These are phyloP conservation scores for Naganishia kalamii DNA, from an alignment of 768 basidiomycete genomes.

Conservation along the genomic window DNA sequence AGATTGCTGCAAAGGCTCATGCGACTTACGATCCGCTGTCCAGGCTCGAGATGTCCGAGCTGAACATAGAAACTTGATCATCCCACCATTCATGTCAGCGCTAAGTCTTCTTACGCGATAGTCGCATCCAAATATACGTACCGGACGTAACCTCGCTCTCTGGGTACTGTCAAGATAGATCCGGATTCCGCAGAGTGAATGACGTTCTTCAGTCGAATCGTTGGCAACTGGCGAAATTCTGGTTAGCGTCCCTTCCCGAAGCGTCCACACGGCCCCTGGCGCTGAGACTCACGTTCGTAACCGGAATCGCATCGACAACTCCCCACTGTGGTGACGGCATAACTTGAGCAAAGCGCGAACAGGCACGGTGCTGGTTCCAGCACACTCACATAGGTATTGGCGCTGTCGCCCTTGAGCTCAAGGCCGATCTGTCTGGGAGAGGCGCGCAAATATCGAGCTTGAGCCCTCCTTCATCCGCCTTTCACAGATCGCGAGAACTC, in stretches of 20 bases:
- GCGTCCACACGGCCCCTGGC: not conserved
- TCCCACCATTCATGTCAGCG: too few species aligned
- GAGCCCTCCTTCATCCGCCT: too few species aligned
- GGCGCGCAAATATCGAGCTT: not conserved
- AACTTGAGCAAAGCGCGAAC: not conserved
- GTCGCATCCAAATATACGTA: too few species aligned
- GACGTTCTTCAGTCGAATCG: slow-evolving; percentile 21
- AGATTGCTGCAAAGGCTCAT: not conserved
- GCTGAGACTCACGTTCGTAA: slow-evolving; percentile 13
- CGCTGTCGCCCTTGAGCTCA: slow-evolving; percentile 15
- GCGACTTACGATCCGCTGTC: slow-evolving; percentile 15
- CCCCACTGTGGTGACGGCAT: slow-evolving; percentile 1
- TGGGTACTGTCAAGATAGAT: slow-evolving; percentile 17
- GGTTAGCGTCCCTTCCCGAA: not conserved
- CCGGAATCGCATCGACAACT: slow-evolving; percentile 17
- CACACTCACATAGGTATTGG: slow-evolving; percentile 15
- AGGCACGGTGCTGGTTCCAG: not conserved
- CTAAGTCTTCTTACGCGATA: too few species aligned
- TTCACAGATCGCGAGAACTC: not conserved
- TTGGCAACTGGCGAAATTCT: not conserved
- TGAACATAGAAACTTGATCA: slow-evolving; percentile 14
- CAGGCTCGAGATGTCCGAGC: slow-evolving; percentile 9
- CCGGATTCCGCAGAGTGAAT: slow-evolving; percentile 19
- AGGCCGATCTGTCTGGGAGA: slow-evolving; percentile 8
- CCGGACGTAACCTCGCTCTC: slow-evolving; percentile 24